Percentiles rank a stretch among this genome's conserved stretches.
These are phyloP conservation scores for Prunella vulgaris DNA, from an alignment of 257 asterid species.

Conservation along the genomic window DNA sequence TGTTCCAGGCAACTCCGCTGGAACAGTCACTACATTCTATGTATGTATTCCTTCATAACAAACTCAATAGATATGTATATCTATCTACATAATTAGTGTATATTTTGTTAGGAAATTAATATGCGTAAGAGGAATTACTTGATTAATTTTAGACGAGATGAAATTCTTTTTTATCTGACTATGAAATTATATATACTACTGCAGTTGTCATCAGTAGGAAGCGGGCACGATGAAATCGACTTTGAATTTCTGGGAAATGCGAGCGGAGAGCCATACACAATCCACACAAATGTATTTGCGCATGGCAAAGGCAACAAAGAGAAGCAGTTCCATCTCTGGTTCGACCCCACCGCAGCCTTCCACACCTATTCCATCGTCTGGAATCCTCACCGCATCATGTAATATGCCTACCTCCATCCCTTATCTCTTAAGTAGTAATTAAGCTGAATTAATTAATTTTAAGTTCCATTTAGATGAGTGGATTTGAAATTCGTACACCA, in stretches of 20 bases:
- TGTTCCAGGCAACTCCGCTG: conserved; percentile 41
- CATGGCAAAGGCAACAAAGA: conserved; percentile 43
- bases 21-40: conserved; percentile 58
- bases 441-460: too few relatives aligned
- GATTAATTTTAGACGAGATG: too few relatives aligned
- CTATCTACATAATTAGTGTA: background rate
- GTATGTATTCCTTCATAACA: conserved; percentile 15
- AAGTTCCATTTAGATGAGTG: too few relatives aligned
- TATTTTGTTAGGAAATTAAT: too few relatives aligned
- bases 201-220: conserved; percentile 35
- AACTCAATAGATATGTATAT: too few relatives aligned
- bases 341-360: conserved; percentile 36
- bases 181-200: background rate
- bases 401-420: background rate
- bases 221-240: conserved; percentile 39
- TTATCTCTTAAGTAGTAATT: too few relatives aligned
- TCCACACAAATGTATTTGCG: conserved; percentile 39
- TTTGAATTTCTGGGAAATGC: conserved; percentile 41
- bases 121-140: too few relatives aligned
- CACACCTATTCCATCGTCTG: conserved; percentile 42
- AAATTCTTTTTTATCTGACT: too few relatives aligned
- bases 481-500: too few relatives aligned
- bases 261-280: conserved; percentile 31
- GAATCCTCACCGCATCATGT: conserved; percentile 41
- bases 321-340: conserved; percentile 43